Percentiles rank a stretch among this genome's conserved stretches.
These are phyloP conservation scores for Lenwebbia sp. DNA, from an alignment of 345 rosid species.

Conservation along the genomic window DNA sequence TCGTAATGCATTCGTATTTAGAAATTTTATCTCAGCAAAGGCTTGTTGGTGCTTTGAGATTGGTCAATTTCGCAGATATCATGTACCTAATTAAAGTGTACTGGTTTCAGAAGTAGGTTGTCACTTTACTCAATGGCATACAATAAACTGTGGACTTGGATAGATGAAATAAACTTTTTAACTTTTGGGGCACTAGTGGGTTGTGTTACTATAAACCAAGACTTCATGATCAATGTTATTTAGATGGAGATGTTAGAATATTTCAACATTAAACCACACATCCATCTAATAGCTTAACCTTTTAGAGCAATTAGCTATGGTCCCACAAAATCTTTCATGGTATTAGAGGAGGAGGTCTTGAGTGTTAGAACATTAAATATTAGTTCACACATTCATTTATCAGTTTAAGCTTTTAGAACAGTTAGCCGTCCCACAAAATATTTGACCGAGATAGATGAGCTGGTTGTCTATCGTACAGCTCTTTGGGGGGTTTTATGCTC, in stretches of 20 bases:
- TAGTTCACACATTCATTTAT: neutral
- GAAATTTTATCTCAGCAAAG: neutral
- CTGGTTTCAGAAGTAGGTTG: neutral
- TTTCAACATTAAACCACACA: neutral
- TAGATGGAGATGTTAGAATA: neutral
- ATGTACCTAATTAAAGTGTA: too few species aligned
- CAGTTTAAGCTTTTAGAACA: neutral
- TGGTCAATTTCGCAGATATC: neutral
- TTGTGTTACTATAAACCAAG: neutral
- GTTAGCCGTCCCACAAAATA: neutral
- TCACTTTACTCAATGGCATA: neutral
- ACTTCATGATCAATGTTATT: neutral
- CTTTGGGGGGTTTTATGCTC: neutral
- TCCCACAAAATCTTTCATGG: neutral
- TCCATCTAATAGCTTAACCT: neutral
- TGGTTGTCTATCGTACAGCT: neutral
- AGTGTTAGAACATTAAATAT: neutral
- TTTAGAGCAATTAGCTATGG: neutral
- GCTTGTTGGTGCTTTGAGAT: neutral
- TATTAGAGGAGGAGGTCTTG: neutral
- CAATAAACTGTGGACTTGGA: neutral
- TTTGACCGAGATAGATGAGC: neutral
- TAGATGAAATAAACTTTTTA: neutral
- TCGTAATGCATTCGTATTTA: neutral
- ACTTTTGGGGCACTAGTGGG: neutral